Evolutionary conservation across 495 filamentous ascomycete genomes (phyloP).

Genomic region (Aspergillus homomorphus): DNA sequence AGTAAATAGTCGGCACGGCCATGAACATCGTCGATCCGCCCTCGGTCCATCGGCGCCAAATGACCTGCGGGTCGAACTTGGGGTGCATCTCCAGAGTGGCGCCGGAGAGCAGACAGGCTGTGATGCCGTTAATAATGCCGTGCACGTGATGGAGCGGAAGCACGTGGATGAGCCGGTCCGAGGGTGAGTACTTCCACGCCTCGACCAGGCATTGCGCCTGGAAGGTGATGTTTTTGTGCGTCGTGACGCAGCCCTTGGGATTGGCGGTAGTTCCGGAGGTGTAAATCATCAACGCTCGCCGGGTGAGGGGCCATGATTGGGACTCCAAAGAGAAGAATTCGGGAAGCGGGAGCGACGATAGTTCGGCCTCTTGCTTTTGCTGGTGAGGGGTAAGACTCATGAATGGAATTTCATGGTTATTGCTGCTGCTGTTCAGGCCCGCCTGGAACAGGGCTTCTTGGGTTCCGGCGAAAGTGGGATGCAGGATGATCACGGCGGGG

Average conservation of each 20-base stretch:
- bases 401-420: conserved; percentile 26
- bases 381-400: conserved; percentile 33
- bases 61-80: conserved; percentile 43
- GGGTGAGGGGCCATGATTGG: conserved; percentile 24
- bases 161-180: conserved; percentile 44
- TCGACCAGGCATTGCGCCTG: conserved; percentile 38
- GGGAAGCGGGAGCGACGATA: conserved; percentile 19
- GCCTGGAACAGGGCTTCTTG: conserved; percentile 31
- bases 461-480: conserved; percentile 36
- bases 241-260: conserved; percentile 45
- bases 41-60: conserved; percentile 43
- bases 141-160: conserved; percentile 46
- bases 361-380: conserved; percentile 12
- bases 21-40: conserved; percentile 41
- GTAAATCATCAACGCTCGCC: conserved; percentile 46
- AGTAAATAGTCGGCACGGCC: conserved; percentile 48
- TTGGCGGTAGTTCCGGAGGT: conserved; percentile 46
- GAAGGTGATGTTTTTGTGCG: conserved; percentile 45
- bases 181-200: conserved; percentile 35
- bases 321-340: conserved; percentile 21
- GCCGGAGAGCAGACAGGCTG: conserved; percentile 38
- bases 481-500: conserved; percentile 41
- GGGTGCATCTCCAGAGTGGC: conserved; percentile 44
- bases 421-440: conserved; percentile 12
- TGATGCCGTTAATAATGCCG: conserved; percentile 43